Percentiles rank a stretch among this genome's conserved stretches.
Evolutionary conservation across 1,284 basidiomycete genomes (phyloP).

Genomic region (Rhizoctonia solani): DNA sequence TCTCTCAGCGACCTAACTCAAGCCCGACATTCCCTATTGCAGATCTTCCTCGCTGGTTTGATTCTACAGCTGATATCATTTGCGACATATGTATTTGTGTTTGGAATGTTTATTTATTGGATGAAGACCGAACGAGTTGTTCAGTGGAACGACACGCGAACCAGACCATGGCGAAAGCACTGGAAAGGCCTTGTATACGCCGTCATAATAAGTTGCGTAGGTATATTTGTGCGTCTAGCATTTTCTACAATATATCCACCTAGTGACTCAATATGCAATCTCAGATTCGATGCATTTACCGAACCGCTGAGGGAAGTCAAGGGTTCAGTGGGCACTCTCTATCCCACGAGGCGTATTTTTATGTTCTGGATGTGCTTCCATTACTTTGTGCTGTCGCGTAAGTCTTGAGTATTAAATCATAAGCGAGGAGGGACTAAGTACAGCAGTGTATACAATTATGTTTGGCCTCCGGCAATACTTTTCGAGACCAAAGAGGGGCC

Average conservation of each 20-base stretch:
- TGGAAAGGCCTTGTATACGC: constrained; percentile 46
- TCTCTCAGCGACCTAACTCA: not conserved
- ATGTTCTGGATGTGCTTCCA: constrained; percentile 18
- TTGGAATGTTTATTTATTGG: constrained; percentile 37
- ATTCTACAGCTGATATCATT: not conserved
- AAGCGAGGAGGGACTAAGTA: not conserved
- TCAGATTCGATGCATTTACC: constrained; percentile 33
- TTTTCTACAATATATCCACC: not conserved
- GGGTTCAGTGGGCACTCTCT: constrained; percentile 19
- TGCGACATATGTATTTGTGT: constrained; percentile 40
- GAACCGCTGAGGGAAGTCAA: constrained; percentile 25
- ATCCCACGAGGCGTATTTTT: constrained; percentile 28
- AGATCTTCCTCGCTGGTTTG: not conserved
- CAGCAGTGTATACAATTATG: constrained; percentile 1
- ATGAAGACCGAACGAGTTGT: constrained; percentile 39
- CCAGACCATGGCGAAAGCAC: constrained; percentile 29
- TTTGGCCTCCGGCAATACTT: constrained; percentile 4
- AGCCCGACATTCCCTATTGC: too few relatives aligned
- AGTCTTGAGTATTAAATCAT: not conserved
- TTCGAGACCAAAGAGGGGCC: not conserved
- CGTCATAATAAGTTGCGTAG: constrained; percentile 46
- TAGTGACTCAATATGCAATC: not conserved
- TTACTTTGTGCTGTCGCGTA: constrained; percentile 16
- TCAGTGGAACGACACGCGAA: constrained; percentile 11
- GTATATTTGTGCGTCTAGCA: constrained; percentile 41